Evolutionary conservation across 2,329 filamentous ascomycete genomes (phyloP), one percentile per base, ranked within the genome.

Genomic region (Aspergillus fumigatus): DNA sequence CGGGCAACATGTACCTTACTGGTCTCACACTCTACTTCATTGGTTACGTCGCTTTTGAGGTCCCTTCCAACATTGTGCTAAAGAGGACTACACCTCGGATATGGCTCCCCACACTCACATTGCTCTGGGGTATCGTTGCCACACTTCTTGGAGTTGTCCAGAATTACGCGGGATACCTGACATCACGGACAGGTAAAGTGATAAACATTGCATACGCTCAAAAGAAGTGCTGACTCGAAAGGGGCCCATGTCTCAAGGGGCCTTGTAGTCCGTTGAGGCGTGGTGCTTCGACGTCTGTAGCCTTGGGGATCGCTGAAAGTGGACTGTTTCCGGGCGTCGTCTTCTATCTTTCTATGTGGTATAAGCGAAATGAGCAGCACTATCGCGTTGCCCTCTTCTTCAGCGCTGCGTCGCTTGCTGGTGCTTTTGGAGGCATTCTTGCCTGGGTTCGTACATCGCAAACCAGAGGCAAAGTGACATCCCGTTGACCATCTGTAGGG

Each of bases 341-440:
- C 29, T 85, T 82, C 64, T 82, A 85, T 55, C 72, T 86, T 3
- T 83, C 81, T 0, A 84, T 84, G 76, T 87, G 84, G 82, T 87
- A 87, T 59, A 83, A 82, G 56, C 75, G 81, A 11, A 77, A 82
- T 50, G 84, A 87, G 65, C 74, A 81, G 47, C 82, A 84, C 53
- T 84, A 80, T 52, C 75, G 84, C 3, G 80, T 86, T 45, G 81
- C 82, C 3, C 73, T 86, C 4, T 87, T 86, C 65, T 86, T 82
- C 64, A 83, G 79, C 43, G 82, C 81, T 21, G 81, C 82, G 1
- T 79, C 81, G 8, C 70, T 85, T 11, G 83, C 84, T 0, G 82
- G 82, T 23, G 84, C 84, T 1, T 86, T 87, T 66, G 82, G 82
- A 51, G 84, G 84, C 8, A 74, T 87, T 17, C 73, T 87, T 0